These are phyloP conservation scores for Entomophthora muscae DNA, from an alignment of 371 early-diverging fungal genomes.

Conservation along the genomic window DNA sequence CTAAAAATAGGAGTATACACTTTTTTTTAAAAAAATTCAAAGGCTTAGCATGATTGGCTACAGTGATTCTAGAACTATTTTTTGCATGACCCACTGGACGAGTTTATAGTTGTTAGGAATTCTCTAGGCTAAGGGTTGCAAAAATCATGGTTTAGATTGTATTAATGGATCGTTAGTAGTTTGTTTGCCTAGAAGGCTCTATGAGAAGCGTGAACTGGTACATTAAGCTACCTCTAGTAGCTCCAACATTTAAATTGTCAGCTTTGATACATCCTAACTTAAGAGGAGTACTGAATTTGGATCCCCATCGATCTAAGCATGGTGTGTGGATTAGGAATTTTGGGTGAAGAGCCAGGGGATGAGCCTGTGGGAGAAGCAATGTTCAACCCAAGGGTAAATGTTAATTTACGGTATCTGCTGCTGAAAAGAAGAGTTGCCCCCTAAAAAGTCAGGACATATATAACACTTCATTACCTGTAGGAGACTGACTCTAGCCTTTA, in stretches of 20 bases:
- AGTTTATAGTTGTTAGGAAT: too few species aligned
- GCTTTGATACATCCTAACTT: neutral
- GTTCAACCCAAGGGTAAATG: slow-evolving; percentile 2
- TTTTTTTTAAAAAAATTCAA: too few species aligned
- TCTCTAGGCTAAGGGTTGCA: too few species aligned
- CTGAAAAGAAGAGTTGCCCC: neutral
- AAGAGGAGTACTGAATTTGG: slow-evolving; percentile 7
- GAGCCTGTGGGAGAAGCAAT: neutral
- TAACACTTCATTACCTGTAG: slow-evolving; percentile 14
- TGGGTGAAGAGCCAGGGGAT: neutral
- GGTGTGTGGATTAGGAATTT: neutral
- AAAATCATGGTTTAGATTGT: too few species aligned
- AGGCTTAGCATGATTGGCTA: too few species aligned
- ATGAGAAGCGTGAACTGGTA: neutral
- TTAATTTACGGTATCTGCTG: slow-evolving; percentile 3
- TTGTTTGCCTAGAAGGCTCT: neutral
- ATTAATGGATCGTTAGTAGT: too few species aligned
- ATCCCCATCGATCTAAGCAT: neutral
- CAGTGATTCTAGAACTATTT: too few species aligned
- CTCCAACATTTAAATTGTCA: neutral
- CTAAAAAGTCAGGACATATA: slow-evolving; percentile 1
- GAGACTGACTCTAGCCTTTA: slow-evolving; percentile 34
- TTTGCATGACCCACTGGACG: too few species aligned
- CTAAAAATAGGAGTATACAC: too few species aligned
- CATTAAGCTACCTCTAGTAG: neutral